Evolutionary conservation across 495 filamentous ascomycete genomes (phyloP), one percentile per base, ranked within the genome.

Genomic region (Xylaria grammica): DNA sequence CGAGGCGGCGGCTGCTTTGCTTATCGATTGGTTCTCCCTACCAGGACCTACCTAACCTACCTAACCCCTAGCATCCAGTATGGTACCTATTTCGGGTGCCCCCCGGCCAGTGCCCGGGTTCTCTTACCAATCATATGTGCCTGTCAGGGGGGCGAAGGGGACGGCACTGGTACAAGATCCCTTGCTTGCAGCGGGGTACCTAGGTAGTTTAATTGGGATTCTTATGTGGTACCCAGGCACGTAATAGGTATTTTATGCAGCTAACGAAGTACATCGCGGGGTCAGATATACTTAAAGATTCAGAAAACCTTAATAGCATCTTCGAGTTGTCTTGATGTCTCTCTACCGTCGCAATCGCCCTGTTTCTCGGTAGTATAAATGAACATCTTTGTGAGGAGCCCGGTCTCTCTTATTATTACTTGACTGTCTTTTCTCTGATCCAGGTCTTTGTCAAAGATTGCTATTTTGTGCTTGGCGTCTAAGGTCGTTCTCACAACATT

Each of bases 131-230:
- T 53, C 30, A 53, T 1, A 20, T 57, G 53, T 29, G 36, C 22
- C 40, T 15, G 36, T 26, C 15, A 42, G 19, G 4, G 13, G 30
- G n/a, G 22, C 8, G n/a, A 20, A 42, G 40, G 40, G 40, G 15
- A 36, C 32, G 32, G 4, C 32, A 36, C 32, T 11, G 32, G n/a
- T n/a, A n/a, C n/a, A n/a, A n/a, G n/a, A n/a, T n/a, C n/a, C n/a
- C n/a, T n/a, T 36, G 11, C 34, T 11, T 53, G 22, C 27, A 56
- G 52, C 52, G 53, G 52, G 53, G 36, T 57, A 57, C 32, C 52
- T 4, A 40, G 32, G n/a, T n/a, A n/a, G n/a, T n/a, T n/a, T n/a
- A n/a, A n/a, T n/a, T n/a, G n/a, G n/a, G n/a, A n/a, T n/a, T n/a
- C n/a, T n/a, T n/a, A n/a, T n/a, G n/a, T n/a, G n/a, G n/a, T n/a